Evolutionary conservation across 768 basidiomycete genomes (phyloP).

Genomic region (Termitomyces sp.): DNA sequence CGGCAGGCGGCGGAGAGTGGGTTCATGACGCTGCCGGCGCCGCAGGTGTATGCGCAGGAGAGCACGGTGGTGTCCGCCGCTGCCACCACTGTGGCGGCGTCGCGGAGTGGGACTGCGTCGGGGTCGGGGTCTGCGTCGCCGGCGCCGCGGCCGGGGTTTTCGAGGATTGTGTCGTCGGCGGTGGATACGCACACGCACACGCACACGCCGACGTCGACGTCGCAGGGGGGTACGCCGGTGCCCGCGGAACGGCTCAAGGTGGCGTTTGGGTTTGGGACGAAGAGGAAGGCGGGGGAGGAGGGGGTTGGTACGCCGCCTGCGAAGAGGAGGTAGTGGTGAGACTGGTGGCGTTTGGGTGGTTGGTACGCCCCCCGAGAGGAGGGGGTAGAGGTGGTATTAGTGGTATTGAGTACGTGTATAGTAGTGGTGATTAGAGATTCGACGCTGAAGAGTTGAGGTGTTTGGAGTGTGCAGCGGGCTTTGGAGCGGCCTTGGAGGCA

Average conservation of each 20-base stretch:
- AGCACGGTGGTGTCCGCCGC: slow-evolving; percentile 31
- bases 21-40: slow-evolving; percentile 71
- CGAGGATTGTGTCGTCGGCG: slow-evolving; percentile 62
- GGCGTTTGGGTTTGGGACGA: slow-evolving; percentile 70
- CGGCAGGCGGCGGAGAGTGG: slow-evolving; percentile 47
- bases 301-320: slow-evolving; percentile 59
- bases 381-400: too few species aligned
- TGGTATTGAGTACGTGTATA: too few species aligned
- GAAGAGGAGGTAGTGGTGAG: slow-evolving; percentile 33
- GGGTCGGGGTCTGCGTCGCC: slow-evolving; percentile 37
- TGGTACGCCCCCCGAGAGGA: too few species aligned
- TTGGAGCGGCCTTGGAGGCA: too few species aligned
- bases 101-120: slow-evolving; percentile 24
- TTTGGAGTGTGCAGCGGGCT: too few species aligned
- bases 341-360: too few species aligned
- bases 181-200: slow-evolving; percentile 50
- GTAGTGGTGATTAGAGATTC: too few species aligned
- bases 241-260: slow-evolving; percentile 68
- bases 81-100: slow-evolving; percentile 55
- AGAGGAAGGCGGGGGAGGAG: slow-evolving; percentile 77
- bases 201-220: too few species aligned
- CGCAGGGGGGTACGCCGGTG: slow-evolving; percentile 52
- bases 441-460: too few species aligned
- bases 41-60: slow-evolving; percentile 38
- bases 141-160: slow-evolving; percentile 69